phyloP scores from a whole-genome alignment of 371 early-diverging fungal genomes.

The Mucor piriformis region DNA sequence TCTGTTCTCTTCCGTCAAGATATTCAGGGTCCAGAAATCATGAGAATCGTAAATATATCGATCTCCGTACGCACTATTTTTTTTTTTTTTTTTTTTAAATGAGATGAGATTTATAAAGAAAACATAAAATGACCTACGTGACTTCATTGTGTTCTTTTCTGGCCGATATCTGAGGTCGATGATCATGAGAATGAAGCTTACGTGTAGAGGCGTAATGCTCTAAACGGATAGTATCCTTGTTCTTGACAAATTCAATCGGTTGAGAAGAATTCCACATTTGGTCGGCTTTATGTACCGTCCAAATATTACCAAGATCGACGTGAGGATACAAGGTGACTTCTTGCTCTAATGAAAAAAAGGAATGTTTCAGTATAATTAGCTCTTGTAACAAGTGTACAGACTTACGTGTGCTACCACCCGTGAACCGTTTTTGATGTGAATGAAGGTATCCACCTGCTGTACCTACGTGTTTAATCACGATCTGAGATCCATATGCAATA shows the following conservation, averaged over 20 bases:
- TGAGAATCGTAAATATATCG: constrained; percentile 18
- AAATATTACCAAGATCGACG: constrained; percentile 86
- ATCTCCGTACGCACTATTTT: constrained; percentile 44
- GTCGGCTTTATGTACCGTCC: constrained; percentile 64
- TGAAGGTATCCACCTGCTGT: constrained; percentile 83
- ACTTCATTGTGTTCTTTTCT: constrained; percentile 40
- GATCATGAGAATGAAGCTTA: constrained; percentile 87
- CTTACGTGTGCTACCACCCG: constrained; percentile 79
- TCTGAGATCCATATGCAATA: constrained; percentile 79
- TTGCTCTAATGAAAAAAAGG: too few relatives aligned
- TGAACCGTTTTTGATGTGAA: constrained; percentile 82
- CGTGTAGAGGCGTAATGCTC: constrained; percentile 71
- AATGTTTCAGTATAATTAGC: too few relatives aligned
- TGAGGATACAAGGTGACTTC: constrained; percentile 92
- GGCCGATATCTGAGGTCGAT: constrained; percentile 48
- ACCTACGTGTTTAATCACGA: constrained; percentile 76
- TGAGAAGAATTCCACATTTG: constrained; percentile 36
- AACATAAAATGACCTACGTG: constrained; percentile 26
- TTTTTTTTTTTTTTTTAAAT: too few relatives aligned
- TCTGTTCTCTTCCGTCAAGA: constrained; percentile 21
- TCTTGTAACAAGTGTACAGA: too few relatives aligned
- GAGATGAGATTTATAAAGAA: background rate
- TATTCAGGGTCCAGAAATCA: constrained; percentile 37
- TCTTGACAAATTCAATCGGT: constrained; percentile 48
- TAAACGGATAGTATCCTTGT: constrained; percentile 78